phyloP scores from a whole-genome alignment of 2,329 filamentous ascomycete species.

The Alternaria gaisen region DNA sequence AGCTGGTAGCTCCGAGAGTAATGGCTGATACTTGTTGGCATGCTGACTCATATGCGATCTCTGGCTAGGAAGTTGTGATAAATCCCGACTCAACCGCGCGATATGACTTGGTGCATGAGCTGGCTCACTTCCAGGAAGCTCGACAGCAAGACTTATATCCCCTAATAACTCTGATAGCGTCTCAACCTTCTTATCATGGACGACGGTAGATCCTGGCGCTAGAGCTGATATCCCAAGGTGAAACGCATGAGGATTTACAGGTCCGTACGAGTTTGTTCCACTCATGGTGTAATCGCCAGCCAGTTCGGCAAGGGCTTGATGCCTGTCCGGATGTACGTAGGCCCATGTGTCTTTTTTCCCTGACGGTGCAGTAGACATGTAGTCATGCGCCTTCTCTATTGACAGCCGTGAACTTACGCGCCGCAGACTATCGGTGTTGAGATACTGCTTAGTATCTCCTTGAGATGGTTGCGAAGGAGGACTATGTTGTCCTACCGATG shows the following conservation, averaged over 20 bases:
- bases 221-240: not conserved
- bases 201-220: not conserved
- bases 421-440: not conserved
- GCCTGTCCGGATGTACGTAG: not conserved
- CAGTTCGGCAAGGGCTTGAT: constrained; percentile 15
- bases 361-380: not conserved
- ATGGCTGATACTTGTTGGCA: not conserved
- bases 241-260: constrained; percentile 29
- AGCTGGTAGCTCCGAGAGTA: constrained; percentile 8
- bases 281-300: constrained; percentile 22
- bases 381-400: not conserved
- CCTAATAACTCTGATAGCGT: constrained; percentile 19
- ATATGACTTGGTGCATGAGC: constrained; percentile 2
- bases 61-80: not conserved
- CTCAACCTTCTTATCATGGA: not conserved
- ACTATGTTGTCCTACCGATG: constrained; percentile 1
- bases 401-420: not conserved
- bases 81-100: not conserved
- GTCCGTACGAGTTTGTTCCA: constrained; percentile 30
- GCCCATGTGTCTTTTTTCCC: not conserved
- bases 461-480: not conserved
- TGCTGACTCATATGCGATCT: not conserved
- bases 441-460: not conserved
- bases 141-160: constrained; percentile 16
- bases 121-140: constrained; percentile 18